Conservation (phyloP, 495 filamentous ascomycete species). For the Penicillium simplicissimum region DNA sequence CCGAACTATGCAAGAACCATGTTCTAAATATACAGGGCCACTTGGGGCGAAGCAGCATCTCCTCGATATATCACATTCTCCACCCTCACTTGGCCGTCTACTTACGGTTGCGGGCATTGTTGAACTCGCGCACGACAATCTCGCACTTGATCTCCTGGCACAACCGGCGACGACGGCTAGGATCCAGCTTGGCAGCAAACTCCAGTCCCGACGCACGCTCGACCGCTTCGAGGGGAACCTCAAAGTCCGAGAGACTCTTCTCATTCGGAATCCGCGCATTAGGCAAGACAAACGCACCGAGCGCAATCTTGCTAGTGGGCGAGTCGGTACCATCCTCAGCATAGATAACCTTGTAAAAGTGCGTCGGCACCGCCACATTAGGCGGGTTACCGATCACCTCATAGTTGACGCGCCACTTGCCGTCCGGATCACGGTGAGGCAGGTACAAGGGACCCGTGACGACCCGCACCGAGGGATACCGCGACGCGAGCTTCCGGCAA, state of each 20-base stretch:
- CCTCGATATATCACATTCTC: not conserved
- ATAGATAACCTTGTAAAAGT: conserved; percentile 98
- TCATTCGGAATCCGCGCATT: conserved; percentile 88
- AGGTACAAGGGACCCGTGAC: conserved; percentile 95
- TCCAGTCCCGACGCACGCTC: conserved; percentile 91
- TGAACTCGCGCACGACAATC: conserved; percentile 76
- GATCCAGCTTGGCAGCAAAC: conserved; percentile 78
- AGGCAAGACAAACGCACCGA: conserved; percentile 93
- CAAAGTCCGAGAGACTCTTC: conserved; percentile 82
- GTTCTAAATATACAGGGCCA: conserved; percentile 30
- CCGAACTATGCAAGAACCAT: conserved; percentile 29
- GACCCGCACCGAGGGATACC: conserved; percentile 86
- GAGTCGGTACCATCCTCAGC: conserved; percentile 74
- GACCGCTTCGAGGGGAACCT: conserved; percentile 88
- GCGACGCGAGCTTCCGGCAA: conserved; percentile 75
- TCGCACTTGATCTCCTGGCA: conserved; percentile 84
- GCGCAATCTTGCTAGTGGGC: conserved; percentile 68
- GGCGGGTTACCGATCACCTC: conserved; percentile 96
- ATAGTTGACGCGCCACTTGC: conserved; percentile 93
- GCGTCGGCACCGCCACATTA: conserved; percentile 93
- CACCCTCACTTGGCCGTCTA: conserved; percentile 6
- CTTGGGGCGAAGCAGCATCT: conserved; percentile 7
- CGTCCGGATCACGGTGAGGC: conserved; percentile 76
- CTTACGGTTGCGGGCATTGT: conserved; percentile 42
- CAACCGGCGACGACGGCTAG: conserved; percentile 69